phyloP scores from a whole-genome alignment of 2,329 filamentous ascomycete genomes.

The Incumbomyces lentus region DNA sequence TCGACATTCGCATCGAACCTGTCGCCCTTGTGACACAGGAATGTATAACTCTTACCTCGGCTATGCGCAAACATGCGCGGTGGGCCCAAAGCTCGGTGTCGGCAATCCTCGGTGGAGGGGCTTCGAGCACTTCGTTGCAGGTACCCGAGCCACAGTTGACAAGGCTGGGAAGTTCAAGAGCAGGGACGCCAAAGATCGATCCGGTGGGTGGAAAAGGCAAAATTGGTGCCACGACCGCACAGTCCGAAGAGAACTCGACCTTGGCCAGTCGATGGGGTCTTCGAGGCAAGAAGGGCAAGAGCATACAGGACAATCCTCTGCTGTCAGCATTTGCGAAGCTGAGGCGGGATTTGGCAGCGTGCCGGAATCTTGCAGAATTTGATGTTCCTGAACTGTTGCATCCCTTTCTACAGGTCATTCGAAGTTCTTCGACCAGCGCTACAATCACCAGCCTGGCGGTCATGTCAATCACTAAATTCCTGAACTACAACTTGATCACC shows the following conservation, averaged over 20 bases:
- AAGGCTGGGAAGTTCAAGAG: background rate
- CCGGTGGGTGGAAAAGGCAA: conserved; percentile 6
- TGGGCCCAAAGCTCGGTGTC: conserved; percentile 95
- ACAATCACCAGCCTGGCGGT: conserved; percentile 92
- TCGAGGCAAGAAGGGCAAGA: conserved; percentile 89
- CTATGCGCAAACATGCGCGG: conserved; percentile 93
- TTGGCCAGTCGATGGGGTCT: conserved; percentile 83
- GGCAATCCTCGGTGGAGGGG: conserved; percentile 73
- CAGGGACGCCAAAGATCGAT: conserved; percentile 5
- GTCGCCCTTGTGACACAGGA: conserved; percentile 92
- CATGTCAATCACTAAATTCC: conserved; percentile 89
- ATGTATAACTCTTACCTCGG: conserved; percentile 96
- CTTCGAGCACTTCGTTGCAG: conserved; percentile 25
- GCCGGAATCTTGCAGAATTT: conserved; percentile 81
- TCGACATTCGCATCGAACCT: conserved; percentile 68
- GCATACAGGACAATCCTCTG: conserved; percentile 92
- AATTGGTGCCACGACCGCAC: conserved; percentile 8
- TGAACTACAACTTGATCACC: conserved; percentile 86
- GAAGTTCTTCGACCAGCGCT: conserved; percentile 89
- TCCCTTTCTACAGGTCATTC: conserved; percentile 92
- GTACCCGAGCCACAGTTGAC: background rate
- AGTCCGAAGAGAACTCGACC: conserved; percentile 32
- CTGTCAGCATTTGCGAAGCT: conserved; percentile 90
- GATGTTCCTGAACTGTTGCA: conserved; percentile 82
- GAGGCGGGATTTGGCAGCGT: conserved; percentile 73